A percentile compares a stretch with the other conserved stretches of the same genome.
Evolutionary conservation across 202 grass and related monocot species (phyloP).

Genomic region (Schoenoplectus tabernaemontani): DNA sequence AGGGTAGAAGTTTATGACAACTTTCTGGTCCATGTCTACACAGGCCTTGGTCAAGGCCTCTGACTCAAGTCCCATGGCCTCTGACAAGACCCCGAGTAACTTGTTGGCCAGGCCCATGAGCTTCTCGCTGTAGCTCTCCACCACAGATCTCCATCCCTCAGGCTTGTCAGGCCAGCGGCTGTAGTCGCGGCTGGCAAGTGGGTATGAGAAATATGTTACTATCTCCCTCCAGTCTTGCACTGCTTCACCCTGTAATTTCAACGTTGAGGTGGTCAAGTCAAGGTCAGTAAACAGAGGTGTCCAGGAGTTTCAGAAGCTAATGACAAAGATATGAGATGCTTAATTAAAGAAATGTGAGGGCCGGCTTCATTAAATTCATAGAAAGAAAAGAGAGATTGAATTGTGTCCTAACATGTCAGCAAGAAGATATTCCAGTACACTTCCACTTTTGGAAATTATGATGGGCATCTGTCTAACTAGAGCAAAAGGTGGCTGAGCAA

Average conservation of each 20-base stretch:
- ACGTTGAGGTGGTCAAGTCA: background rate
- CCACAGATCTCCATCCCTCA: conserved; percentile 46
- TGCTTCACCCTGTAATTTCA: conserved; percentile 47
- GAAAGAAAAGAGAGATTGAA: background rate
- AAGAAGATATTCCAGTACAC: background rate
- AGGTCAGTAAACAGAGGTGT: too few species aligned
- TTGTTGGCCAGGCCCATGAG: conserved; percentile 62
- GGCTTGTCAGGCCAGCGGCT: conserved; percentile 81
- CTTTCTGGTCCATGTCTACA: conserved; percentile 91
- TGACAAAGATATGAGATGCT: background rate
- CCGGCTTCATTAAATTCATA: background rate
- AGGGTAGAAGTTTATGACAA: conserved; percentile 96
- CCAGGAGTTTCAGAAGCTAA: background rate
- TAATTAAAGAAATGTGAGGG: background rate
- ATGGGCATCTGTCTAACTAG: background rate
- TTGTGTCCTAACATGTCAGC: background rate
- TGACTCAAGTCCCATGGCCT: conserved; percentile 65
- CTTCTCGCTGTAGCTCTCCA: conserved; percentile 70
- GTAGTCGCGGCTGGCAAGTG: conserved; percentile 56
- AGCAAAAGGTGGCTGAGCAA: background rate
- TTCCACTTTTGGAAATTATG: background rate
- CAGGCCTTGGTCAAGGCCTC: conserved; percentile 53
- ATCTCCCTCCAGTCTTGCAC: conserved; percentile 93
- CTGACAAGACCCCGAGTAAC: conserved; percentile 69
- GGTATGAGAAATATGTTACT: conserved; percentile 94